Percentiles rank a stretch among this genome's conserved stretches.
phyloP scores from a whole-genome alignment of 306 rosid species.

The Dryas drummondii region DNA sequence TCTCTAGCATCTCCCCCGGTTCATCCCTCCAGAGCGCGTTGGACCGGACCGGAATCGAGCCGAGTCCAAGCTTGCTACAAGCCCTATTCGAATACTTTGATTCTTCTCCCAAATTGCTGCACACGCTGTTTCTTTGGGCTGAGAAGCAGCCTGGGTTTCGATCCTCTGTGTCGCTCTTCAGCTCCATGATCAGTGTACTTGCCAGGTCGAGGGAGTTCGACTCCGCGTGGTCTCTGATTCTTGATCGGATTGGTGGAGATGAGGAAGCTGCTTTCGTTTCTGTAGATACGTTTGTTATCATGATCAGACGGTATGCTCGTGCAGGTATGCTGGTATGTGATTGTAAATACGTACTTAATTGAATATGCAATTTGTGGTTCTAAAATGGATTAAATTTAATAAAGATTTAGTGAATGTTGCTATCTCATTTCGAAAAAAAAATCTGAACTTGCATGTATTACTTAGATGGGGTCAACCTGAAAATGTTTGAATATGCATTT shows the following conservation, averaged over 20 bases:
- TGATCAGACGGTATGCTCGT: constrained; percentile 81
- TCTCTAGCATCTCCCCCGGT: constrained; percentile 50
- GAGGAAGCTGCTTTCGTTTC: constrained; percentile 47
- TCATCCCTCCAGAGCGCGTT: constrained; percentile 44
- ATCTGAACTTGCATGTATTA: neutral
- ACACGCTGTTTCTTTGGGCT: constrained; percentile 74
- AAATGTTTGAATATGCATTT: neutral
- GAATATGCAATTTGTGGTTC: neutral
- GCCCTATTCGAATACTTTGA: constrained; percentile 52
- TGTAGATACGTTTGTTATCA: constrained; percentile 51
- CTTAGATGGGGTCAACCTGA: neutral
- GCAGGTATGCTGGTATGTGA: constrained; percentile 51
- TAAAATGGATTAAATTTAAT: neutral
- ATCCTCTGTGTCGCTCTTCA: constrained; percentile 42
- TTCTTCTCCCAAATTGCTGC: constrained; percentile 67
- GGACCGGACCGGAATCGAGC: constrained; percentile 58
- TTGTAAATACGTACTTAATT: neutral
- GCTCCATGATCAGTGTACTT: constrained; percentile 51
- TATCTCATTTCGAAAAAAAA: neutral
- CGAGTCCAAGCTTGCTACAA: constrained; percentile 38
- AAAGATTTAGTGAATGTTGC: neutral
- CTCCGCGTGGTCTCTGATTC: constrained; percentile 66
- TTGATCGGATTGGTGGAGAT: constrained; percentile 30
- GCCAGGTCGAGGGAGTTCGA: constrained; percentile 67
- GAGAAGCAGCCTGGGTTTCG: constrained; percentile 52